Evolutionary conservation across 257 asterid species (phyloP).

Genomic region (Anisodus tanguticus): DNA sequence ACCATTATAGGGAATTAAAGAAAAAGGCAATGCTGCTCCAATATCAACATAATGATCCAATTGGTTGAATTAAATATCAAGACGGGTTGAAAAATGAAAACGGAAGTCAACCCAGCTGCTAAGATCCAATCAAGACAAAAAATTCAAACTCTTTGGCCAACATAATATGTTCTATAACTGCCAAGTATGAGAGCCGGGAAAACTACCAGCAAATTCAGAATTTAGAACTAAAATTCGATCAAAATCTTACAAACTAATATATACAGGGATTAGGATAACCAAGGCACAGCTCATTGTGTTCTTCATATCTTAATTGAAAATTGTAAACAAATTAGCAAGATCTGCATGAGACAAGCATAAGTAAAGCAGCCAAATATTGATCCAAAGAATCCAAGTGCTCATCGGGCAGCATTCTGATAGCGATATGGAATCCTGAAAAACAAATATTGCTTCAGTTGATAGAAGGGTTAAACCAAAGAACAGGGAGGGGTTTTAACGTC

Average conservation of each 20-base stretch:
- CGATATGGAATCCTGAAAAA: slow-evolving; percentile 10
- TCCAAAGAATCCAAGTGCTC: slow-evolving; percentile 23
- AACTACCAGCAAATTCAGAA: neutral
- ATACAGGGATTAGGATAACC: neutral
- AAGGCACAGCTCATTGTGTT: neutral
- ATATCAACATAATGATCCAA: neutral
- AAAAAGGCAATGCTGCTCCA: slow-evolving; percentile 18
- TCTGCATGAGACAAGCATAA: neutral
- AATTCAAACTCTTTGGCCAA: slow-evolving; percentile 16
- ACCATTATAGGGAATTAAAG: neutral
- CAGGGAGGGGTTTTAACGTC: neutral
- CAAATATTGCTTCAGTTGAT: neutral
- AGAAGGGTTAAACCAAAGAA: neutral
- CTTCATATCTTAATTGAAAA: slow-evolving; percentile 9
- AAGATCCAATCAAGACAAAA: neutral
- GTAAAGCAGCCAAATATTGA: neutral
- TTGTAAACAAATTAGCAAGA: neutral
- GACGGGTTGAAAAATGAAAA: neutral
- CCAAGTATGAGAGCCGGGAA: neutral
- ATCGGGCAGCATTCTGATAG: slow-evolving; percentile 15
- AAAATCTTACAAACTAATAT: slow-evolving; percentile 7
- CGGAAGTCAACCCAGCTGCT: neutral
- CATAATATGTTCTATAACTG: slow-evolving; percentile 1
- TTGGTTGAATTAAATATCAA: neutral
- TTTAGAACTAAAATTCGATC: neutral